Evolutionary conservation across 1,139 yeast species (phyloP), one percentile per base, ranked within the genome.

Genomic region (Blastobotrys apis): DNA sequence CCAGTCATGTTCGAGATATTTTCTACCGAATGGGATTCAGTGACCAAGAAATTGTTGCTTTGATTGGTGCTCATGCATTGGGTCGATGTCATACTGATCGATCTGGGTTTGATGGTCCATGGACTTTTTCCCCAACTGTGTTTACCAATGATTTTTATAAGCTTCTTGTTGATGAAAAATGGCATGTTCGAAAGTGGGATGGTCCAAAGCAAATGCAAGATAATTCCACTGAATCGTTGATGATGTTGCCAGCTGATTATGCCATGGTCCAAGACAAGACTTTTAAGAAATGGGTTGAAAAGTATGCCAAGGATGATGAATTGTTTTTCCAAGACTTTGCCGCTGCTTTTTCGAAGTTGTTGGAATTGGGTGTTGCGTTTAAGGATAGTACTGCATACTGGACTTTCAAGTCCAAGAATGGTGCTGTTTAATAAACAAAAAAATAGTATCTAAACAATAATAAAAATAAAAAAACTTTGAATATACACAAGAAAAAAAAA

Each of bases 231-330:
- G 81, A 83, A 42, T 69, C 78, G n/a, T 75, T 81, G 57, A 87
- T 87, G 96, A 87, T 87, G 96, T 71, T 87, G 59, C 94, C 94
- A 37, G 77, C 95, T 23, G 96, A 87, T 63, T 76, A 79, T 69
- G 83, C 90, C 2, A 67, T 87, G 56, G 71, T 80, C 47, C 78
- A 80, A 61, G 92, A 84, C 60, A 71, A 77, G 39, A 71, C 70
- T 51, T 86, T 84, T 64, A 67, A 72, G 59, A 75, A 77, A 62
- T 79, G 80, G 69, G 92, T 81, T 43, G 75, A 78, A 60, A 68
- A 70, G 59, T 87, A 81, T 62, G 95, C 96, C 25, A 72, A 73
- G 35, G 87, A 85, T 66, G 74, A 79, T 57, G 80, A 77, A 39
- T 62, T 71, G 41, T 87, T 82, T 72, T 84, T 84, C 64, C 71